Conservation (phyloP, 2,329 filamentous ascomycete genomes). For the Piedraia hortae region DNA sequence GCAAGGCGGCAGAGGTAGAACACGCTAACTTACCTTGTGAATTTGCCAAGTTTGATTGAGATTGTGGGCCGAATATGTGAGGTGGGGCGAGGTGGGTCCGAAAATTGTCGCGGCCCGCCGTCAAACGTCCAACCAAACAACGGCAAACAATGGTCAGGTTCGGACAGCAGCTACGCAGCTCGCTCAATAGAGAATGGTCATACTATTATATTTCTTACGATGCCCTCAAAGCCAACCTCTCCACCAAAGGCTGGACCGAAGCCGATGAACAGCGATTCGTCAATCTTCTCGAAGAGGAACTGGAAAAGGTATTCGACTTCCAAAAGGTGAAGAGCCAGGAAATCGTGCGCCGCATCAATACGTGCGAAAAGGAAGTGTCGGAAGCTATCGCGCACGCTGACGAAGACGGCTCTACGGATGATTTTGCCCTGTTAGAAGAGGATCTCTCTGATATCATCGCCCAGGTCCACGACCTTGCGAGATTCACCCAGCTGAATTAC, state of each 20-base stretch:
- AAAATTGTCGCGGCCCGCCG: too few relatives aligned
- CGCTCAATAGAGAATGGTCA: conserved; percentile 85
- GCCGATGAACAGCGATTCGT: conserved; percentile 82
- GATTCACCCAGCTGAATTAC: conserved; percentile 96
- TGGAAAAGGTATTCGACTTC: conserved; percentile 94
- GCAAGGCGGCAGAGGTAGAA: too few relatives aligned
- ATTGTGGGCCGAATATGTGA: too few relatives aligned
- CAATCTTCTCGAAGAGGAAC: conserved; percentile 57
- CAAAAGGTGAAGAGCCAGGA: conserved; percentile 94
- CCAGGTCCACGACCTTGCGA: conserved; percentile 90
- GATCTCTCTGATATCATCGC: conserved; percentile 94
- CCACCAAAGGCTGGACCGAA: conserved; percentile 59
- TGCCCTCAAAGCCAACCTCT: conserved; percentile 65
- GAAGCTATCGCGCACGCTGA: conserved; percentile 44
- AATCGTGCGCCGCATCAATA: conserved; percentile 69
- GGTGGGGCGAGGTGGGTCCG: too few relatives aligned
- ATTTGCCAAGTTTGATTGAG: too few relatives aligned
- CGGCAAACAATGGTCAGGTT: too few relatives aligned
- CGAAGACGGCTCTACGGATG: conserved; percentile 39
- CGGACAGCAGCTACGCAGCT: conserved; percentile 86
- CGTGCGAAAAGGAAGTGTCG: conserved; percentile 67
- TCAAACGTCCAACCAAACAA: too few relatives aligned
- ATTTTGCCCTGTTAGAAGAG: conserved; percentile 80
- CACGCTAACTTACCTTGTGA: too few relatives aligned
- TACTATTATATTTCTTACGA: conserved; percentile 99